Conservation (phyloP, 148 eudicot species). For the Arbutus unedo region DNA sequence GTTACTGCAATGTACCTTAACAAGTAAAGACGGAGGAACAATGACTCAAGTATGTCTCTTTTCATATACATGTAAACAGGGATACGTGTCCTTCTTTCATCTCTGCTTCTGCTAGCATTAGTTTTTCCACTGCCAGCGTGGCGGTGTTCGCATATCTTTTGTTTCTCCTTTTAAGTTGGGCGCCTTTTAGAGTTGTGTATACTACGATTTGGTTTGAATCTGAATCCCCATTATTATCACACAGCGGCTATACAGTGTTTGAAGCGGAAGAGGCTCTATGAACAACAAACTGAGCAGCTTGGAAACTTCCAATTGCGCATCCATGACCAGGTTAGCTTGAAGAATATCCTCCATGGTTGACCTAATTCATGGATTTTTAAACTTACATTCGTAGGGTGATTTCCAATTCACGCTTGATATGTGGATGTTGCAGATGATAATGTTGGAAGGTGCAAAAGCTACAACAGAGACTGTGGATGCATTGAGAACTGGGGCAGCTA, state of each 20-base stretch:
- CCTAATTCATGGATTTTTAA: neutral
- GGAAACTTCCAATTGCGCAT: slow-evolving; percentile 50
- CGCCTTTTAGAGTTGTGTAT: too few species aligned
- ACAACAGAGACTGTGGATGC: slow-evolving; percentile 63
- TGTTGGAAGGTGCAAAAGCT: slow-evolving; percentile 63
- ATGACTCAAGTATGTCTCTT: neutral
- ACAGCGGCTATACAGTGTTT: slow-evolving; percentile 53
- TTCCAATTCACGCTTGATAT: neutral
- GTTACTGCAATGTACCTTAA: neutral
- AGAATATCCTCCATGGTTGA: neutral
- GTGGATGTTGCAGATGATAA: slow-evolving; percentile 41
- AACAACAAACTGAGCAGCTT: slow-evolving; percentile 51
- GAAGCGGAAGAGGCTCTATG: slow-evolving; percentile 44
- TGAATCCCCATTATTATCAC: slow-evolving; percentile 6
- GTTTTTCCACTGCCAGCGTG: neutral
- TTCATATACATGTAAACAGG: neutral
- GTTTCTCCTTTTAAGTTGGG: neutral
- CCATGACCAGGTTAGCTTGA: slow-evolving; percentile 46
- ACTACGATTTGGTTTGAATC: neutral
- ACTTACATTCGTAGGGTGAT: neutral
- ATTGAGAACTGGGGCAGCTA: slow-evolving; percentile 59
- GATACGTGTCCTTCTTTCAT: neutral
- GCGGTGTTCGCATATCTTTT: neutral
- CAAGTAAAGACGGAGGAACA: neutral
- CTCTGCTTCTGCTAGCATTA: neutral